Conservation (phyloP, 768 basidiomycete species). For the Candolleomyces eurysporus region DNA sequence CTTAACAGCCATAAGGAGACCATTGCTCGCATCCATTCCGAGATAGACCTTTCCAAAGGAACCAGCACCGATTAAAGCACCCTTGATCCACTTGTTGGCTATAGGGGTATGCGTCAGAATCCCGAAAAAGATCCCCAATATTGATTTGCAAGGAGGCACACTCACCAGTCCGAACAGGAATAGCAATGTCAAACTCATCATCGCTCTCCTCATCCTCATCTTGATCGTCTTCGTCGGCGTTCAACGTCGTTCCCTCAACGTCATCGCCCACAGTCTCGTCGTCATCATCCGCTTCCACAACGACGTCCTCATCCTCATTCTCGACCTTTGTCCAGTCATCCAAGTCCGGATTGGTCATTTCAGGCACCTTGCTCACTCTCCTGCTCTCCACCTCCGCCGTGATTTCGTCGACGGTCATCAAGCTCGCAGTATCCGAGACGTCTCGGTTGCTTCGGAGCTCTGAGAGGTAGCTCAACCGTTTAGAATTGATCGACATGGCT, state of each 20-base stretch:
- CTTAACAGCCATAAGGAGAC: constrained; percentile 95
- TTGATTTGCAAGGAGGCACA: background rate
- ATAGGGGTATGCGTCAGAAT: constrained; percentile 18
- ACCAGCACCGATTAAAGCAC: constrained; percentile 91
- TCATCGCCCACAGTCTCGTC: too few species aligned
- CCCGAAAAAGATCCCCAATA: too few species aligned
- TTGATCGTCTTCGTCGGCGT: constrained; percentile 38
- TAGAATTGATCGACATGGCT: constrained; percentile 49
- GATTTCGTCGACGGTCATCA: constrained; percentile 97
- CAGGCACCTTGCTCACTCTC: constrained; percentile 47
- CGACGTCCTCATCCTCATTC: constrained; percentile 29
- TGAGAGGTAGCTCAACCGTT: constrained; percentile 78
- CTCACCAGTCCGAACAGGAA: constrained; percentile 26
- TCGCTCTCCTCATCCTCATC: constrained; percentile 48
- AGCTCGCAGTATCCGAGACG: constrained; percentile 81
- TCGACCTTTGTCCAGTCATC: constrained; percentile 81
- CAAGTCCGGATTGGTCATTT: constrained; percentile 38
- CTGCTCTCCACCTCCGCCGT: constrained; percentile 90
- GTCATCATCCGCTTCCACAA: constrained; percentile 33
- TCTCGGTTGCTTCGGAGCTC: constrained; percentile 82
- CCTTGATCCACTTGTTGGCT: constrained; percentile 96
- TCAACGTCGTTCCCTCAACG: constrained; percentile 41
- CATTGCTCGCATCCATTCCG: constrained; percentile 90
- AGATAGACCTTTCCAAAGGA: constrained; percentile 96
- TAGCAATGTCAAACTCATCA: constrained; percentile 37